Percentiles rank a stretch among this genome's conserved stretches.
phyloP scores from a whole-genome alignment of 495 filamentous ascomycete genomes.

The Neurospora terricola region DNA sequence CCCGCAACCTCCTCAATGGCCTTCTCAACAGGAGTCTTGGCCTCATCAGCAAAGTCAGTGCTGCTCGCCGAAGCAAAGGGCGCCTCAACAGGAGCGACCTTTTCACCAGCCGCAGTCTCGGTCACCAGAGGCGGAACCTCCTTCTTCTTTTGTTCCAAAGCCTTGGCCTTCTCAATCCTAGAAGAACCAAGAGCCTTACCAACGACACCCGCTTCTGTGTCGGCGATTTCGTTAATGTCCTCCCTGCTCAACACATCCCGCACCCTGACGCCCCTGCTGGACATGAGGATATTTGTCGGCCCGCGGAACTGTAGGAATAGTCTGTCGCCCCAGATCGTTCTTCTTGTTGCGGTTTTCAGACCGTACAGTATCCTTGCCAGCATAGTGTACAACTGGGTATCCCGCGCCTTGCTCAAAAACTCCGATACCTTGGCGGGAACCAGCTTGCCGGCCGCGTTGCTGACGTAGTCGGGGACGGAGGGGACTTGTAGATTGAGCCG shows the following conservation, averaged over 20 bases:
- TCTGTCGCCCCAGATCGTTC: constrained; percentile 88
- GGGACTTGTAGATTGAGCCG: constrained; percentile 73
- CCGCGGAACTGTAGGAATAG: constrained; percentile 85
- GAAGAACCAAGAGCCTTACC: no score
- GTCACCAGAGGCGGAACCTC: neutral
- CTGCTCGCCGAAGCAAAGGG: no score
- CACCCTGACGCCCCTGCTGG: constrained; percentile 72
- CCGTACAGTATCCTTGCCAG: constrained; percentile 50
- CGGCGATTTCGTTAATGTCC: constrained; percentile 82
- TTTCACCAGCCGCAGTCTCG: neutral
- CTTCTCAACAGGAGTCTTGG: neutral
- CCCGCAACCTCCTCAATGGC: constrained; percentile 19
- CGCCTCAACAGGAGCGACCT: neutral
- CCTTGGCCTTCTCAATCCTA: no score
- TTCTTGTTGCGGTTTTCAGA: constrained; percentile 61
- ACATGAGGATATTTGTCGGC: constrained; percentile 73
- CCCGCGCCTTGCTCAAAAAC: constrained; percentile 60
- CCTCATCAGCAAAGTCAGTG: neutral
- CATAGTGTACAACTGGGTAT: constrained; percentile 59
- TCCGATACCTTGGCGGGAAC: constrained; percentile 42
- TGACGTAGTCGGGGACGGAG: constrained; percentile 41
- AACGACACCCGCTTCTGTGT: constrained; percentile 50
- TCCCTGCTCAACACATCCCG: no score
- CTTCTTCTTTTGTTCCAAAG: neutral
- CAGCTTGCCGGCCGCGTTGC: constrained; percentile 26